These are phyloP conservation scores for Nematodospora valgi DNA, from an alignment of 805 yeast genomes.

Conservation along the genomic window DNA sequence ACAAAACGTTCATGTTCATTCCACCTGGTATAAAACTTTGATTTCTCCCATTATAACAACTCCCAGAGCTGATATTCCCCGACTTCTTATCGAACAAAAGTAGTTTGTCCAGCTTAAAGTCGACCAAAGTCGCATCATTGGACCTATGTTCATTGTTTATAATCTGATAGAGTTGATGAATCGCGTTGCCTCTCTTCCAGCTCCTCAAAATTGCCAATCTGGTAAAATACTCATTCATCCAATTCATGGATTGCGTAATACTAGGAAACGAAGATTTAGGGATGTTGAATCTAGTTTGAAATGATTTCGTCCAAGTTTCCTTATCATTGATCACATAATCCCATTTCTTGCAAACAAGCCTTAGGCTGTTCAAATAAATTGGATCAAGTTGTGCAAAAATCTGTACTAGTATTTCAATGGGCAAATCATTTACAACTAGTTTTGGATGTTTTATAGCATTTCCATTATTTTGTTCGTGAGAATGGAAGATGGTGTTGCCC, in stretches of 20 bases:
- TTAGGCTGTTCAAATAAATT: conserved; percentile 33
- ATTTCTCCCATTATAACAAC: conserved; percentile 31
- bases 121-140: conserved; percentile 19
- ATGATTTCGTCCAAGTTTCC: conserved; percentile 47
- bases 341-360: conserved; percentile 51
- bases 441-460: neutral
- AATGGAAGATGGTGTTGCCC: conserved; percentile 16
- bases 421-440: conserved; percentile 35
- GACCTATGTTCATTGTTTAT: conserved; percentile 25
- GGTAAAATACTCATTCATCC: conserved; percentile 46
- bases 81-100: conserved; percentile 24
- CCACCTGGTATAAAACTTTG: conserved; percentile 37
- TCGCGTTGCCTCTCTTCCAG: conserved; percentile 37
- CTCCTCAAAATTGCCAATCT: conserved; percentile 31
- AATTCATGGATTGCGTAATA: conserved; percentile 38
- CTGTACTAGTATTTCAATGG: conserved; percentile 43
- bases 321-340: conserved; percentile 40
- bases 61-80: conserved; percentile 29
- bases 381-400: conserved; percentile 48
- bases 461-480: neutral
- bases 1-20: conserved; percentile 5
- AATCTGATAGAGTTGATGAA: conserved; percentile 25
- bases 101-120: conserved; percentile 21
- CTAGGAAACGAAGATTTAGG: conserved; percentile 36
- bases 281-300: conserved; percentile 36